Percentiles rank a stretch among this genome's conserved stretches.
These are phyloP conservation scores for Pseudocercospora fuligena DNA, from an alignment of 2,329 filamentous ascomycete species.

Conservation along the genomic window DNA sequence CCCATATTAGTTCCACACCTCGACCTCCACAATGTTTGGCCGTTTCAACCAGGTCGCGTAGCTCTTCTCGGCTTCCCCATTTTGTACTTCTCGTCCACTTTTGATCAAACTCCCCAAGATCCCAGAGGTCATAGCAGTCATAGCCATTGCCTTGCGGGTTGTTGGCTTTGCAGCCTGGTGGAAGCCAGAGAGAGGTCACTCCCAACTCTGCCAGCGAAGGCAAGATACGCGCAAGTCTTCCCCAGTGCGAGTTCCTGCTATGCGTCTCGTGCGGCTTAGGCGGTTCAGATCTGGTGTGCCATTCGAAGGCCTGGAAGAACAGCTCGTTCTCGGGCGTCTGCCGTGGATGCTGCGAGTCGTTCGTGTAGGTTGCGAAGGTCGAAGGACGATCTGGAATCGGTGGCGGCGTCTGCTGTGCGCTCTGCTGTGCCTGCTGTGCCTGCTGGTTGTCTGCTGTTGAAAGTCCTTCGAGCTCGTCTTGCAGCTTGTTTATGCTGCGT, in stretches of 20 bases:
- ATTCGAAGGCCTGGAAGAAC: slow-evolving; percentile 74
- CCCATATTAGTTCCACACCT: slow-evolving; percentile 67
- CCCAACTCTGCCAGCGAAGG: slow-evolving; percentile 54
- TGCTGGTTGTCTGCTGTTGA: neutral
- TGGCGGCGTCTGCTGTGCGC: slow-evolving; percentile 6
- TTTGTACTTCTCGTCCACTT: slow-evolving; percentile 68
- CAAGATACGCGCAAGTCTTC: slow-evolving; percentile 33
- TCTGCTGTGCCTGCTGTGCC: slow-evolving; percentile 14
- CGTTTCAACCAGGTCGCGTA: slow-evolving; percentile 57
- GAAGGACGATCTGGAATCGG: slow-evolving; percentile 12
- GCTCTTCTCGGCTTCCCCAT: slow-evolving; percentile 69
- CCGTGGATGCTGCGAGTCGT: neutral
- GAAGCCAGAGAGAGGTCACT: slow-evolving; percentile 68
- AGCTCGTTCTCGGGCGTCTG: slow-evolving; percentile 45
- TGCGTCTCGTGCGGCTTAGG: slow-evolving; percentile 35
- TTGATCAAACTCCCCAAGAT: slow-evolving; percentile 75
- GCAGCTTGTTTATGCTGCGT: slow-evolving; percentile 15
- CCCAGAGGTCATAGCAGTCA: slow-evolving; percentile 66
- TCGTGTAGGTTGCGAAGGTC: neutral
- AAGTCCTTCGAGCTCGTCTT: slow-evolving; percentile 10
- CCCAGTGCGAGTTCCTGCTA: slow-evolving; percentile 53
- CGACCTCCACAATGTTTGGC: slow-evolving; percentile 48
- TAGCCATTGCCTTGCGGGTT: slow-evolving; percentile 68
- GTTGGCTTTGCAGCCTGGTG: slow-evolving; percentile 72
- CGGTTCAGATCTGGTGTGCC: slow-evolving; percentile 65